Base-by-base conservation (phyloP, 345 rosid genomes). In the Sonneratia alba region DNA sequence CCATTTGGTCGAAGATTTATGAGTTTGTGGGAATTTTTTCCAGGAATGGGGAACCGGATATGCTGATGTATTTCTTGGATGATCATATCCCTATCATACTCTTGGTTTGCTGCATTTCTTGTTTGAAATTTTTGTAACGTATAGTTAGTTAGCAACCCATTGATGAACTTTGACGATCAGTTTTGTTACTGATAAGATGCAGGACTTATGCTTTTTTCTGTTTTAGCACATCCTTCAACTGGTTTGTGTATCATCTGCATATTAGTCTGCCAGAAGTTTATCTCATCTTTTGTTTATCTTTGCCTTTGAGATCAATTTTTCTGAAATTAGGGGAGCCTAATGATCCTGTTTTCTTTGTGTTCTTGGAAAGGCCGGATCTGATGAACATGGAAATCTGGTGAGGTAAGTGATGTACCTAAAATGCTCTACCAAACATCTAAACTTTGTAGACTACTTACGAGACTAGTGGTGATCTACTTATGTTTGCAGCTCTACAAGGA, bases 401-500 rank as follows among this genome's bases (percentile, higher is more conserved):
- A 70, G 72, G 72, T 70, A 34, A 49, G 71, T 43, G 71, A 47
- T 6, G 66, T 16, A 62, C 18, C 38, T 27, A 16, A 14, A 3
- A 62, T 13, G 65, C 65, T 61, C 66, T 34, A 10, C 7, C 10
- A 34, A 12, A 62, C 7, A 62, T 34, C 36, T 56, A 16, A n/a
- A 10, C 53, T 40, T 56, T 75, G 32, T 27, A 27, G 70, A 68
- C 70, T 70, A 32, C 34, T 57, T 38, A 70, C 22, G 69, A 69
- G 36, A 51, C 16, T 62, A 9, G 38, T 72, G 24, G 24, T 47
- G n/a, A 66, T 48, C 1, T 78, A 70, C 68, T 27, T 27, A 27
- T 27, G 63, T 38, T 67, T 79, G 82, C 75, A 87, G 87, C 74
- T 76, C 72, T 77, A 79, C 77, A 78, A 76, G 77, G 67, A 73